Conservation (phyloP, 176 grass and related monocot species). For the bread wheat (Triticum aestivum) region DNA sequence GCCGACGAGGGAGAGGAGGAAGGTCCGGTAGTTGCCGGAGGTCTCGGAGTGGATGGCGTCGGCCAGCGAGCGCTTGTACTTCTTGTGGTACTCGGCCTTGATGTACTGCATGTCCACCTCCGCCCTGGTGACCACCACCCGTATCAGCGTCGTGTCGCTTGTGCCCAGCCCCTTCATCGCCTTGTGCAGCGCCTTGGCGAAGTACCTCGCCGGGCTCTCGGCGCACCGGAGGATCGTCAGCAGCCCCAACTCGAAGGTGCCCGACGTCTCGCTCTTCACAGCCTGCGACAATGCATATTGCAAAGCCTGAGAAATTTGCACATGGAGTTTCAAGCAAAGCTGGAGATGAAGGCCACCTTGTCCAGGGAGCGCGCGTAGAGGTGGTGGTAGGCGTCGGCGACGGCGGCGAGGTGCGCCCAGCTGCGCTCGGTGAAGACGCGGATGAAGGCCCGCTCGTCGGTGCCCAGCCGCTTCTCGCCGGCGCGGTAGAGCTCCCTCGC, state of each 20-base stretch:
- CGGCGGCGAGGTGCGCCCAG: constrained; percentile 57
- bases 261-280: constrained; percentile 78
- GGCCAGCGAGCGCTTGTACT: constrained; percentile 57
- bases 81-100: constrained; percentile 72
- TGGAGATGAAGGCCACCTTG: too few species aligned
- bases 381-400: constrained; percentile 62
- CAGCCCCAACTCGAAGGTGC: constrained; percentile 62
- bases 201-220: constrained; percentile 67
- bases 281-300: neutral
- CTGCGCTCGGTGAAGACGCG: constrained; percentile 66
- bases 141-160: constrained; percentile 53
- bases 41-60: constrained; percentile 82
- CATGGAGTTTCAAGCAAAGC: too few species aligned
- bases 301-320: too few species aligned
- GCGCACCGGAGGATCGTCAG: constrained; percentile 68
- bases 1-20: constrained; percentile 81
- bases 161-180: constrained; percentile 88
- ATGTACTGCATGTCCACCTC: constrained; percentile 97
- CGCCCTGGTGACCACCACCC: constrained; percentile 61
- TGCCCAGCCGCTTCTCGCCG: constrained; percentile 75
- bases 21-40: constrained; percentile 80
- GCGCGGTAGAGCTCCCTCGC: constrained; percentile 66
- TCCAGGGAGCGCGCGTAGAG: constrained; percentile 49
- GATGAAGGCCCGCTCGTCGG: constrained; percentile 76
- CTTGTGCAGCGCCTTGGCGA: constrained; percentile 71